Percentiles rank a stretch among this genome's conserved stretches.
phyloP scores from a whole-genome alignment of 495 filamentous ascomycete species.

The Trichoderma erinaceum region DNA sequence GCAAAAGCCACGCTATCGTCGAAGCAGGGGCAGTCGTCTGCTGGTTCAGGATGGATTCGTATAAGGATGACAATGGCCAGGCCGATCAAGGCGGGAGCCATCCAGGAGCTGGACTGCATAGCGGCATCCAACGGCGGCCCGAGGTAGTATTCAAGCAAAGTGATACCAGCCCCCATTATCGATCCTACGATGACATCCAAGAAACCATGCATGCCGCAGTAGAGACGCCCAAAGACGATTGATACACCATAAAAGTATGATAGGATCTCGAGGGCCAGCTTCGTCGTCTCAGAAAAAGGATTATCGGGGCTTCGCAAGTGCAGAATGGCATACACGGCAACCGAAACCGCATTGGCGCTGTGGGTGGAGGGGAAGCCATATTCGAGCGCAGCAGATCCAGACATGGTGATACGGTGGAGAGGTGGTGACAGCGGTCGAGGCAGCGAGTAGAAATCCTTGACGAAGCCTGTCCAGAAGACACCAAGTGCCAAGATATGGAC shows the following conservation, averaged over 20 bases:
- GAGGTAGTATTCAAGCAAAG: slow-evolving; percentile 65
- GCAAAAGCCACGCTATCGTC: slow-evolving; percentile 94
- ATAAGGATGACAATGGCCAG: slow-evolving; percentile 67
- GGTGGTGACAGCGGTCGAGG: slow-evolving; percentile 91
- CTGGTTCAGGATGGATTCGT: slow-evolving; percentile 89
- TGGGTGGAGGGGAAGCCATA: slow-evolving; percentile 97
- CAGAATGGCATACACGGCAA: slow-evolving; percentile 75
- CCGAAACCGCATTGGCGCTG: slow-evolving; percentile 93
- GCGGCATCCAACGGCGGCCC: slow-evolving; percentile 61
- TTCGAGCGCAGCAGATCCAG: slow-evolving; percentile 85
- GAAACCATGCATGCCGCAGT: slow-evolving; percentile 99
- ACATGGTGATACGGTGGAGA: slow-evolving; percentile 92
- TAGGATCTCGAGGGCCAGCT: slow-evolving; percentile 54
- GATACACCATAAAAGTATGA: slow-evolving; percentile 83
- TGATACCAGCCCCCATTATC: slow-evolving; percentile 58
- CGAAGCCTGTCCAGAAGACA: slow-evolving; percentile 87
- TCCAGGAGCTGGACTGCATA: slow-evolving; percentile 51
- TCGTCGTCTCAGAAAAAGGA: slow-evolving; percentile 44
- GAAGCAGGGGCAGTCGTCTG: slow-evolving; percentile 95
- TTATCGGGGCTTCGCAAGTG: slow-evolving; percentile 53
- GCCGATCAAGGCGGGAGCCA: slow-evolving; percentile 53
- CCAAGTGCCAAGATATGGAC: slow-evolving; percentile 82
- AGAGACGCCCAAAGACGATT: slow-evolving; percentile 82
- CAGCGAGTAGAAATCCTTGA: slow-evolving; percentile 94
- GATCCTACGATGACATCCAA: slow-evolving; percentile 79